Evolutionary conservation across 176 grass and related monocot genomes (phyloP).

Genomic region (Thalia dealbata): DNA sequence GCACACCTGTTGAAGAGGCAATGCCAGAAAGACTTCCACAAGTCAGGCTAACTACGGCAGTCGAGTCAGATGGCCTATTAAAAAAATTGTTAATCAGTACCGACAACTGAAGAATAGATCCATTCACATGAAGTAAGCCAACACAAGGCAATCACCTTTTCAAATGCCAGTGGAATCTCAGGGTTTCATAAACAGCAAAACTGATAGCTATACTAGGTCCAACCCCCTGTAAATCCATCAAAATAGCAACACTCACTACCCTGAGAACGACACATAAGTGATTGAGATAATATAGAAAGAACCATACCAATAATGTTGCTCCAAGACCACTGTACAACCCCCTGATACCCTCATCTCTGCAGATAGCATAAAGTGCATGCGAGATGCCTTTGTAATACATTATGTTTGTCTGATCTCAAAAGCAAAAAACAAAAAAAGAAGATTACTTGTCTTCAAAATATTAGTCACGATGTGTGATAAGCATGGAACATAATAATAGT

Average conservation of each 20-base stretch:
- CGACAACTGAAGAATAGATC: neutral
- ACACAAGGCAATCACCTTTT: slow-evolving; percentile 47
- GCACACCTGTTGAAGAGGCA: slow-evolving; percentile 69
- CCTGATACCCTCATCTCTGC: slow-evolving; percentile 75
- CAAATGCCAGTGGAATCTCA: slow-evolving; percentile 68
- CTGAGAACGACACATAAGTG: neutral
- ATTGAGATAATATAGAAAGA: neutral
- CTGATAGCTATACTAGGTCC: slow-evolving; percentile 95
- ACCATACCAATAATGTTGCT: slow-evolving; percentile 68
- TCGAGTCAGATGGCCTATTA: slow-evolving; percentile 67
- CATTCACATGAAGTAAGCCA: slow-evolving; percentile 9
- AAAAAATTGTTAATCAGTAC: slow-evolving; percentile 15
- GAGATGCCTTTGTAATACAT: slow-evolving; percentile 91
- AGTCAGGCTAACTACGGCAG: slow-evolving; percentile 58
- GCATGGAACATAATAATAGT: neutral
- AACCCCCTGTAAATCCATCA: slow-evolving; percentile 54
- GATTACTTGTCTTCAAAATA: slow-evolving; percentile 74
- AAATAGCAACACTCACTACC: slow-evolving; percentile 1
- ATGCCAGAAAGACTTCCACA: slow-evolving; percentile 93
- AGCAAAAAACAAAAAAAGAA: no score
- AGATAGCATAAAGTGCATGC: slow-evolving; percentile 70
- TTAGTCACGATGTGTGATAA: neutral
- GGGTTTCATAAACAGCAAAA: slow-evolving; percentile 85
- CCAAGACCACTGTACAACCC: slow-evolving; percentile 97
- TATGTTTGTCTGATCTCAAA: slow-evolving; percentile 87